Conservation (phyloP, 306 rosid species). For the Geum urbanum region DNA sequence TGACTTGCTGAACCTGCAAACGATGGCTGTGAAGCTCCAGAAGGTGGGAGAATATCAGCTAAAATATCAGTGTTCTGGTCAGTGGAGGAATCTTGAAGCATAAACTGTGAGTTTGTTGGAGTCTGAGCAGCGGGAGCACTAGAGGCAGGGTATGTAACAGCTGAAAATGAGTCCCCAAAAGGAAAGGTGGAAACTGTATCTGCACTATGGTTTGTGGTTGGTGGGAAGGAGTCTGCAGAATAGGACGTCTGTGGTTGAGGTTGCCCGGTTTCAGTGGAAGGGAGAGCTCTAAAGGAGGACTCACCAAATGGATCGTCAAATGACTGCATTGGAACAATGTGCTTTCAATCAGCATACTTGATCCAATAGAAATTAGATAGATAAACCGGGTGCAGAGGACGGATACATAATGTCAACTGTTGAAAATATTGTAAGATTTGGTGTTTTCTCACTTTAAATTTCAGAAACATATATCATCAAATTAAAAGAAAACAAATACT, state of each 20-base stretch:
- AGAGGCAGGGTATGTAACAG: slow-evolving; percentile 44
- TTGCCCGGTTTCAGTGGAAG: slow-evolving; percentile 46
- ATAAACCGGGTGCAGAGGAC: too few relatives aligned
- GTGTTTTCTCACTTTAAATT: not conserved
- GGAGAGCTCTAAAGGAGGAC: slow-evolving; percentile 72
- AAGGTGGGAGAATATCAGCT: slow-evolving; percentile 70
- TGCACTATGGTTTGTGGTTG: slow-evolving; percentile 26
- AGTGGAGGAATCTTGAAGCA: slow-evolving; percentile 41
- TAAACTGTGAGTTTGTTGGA: slow-evolving; percentile 36
- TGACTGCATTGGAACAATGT: slow-evolving; percentile 41
- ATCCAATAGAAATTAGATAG: not conserved
- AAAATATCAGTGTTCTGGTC: slow-evolving; percentile 59
- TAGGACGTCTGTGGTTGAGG: slow-evolving; percentile 42
- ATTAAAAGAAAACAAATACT: not conserved
- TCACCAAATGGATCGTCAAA: slow-evolving; percentile 94
- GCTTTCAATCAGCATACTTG: slow-evolving; percentile 14
- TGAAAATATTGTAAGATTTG: not conserved
- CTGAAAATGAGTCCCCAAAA: slow-evolving; percentile 59
- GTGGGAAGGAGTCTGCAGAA: slow-evolving; percentile 14
- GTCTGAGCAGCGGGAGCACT: slow-evolving; percentile 32
- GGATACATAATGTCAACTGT: not conserved
- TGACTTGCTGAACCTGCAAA: slow-evolving; percentile 47
- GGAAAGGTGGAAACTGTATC: slow-evolving; percentile 47
- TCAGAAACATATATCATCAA: not conserved
- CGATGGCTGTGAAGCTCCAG: slow-evolving; percentile 51